Conservation (phyloP, 108 stramenopile genomes). For the Conticribra weissflogii region DNA sequence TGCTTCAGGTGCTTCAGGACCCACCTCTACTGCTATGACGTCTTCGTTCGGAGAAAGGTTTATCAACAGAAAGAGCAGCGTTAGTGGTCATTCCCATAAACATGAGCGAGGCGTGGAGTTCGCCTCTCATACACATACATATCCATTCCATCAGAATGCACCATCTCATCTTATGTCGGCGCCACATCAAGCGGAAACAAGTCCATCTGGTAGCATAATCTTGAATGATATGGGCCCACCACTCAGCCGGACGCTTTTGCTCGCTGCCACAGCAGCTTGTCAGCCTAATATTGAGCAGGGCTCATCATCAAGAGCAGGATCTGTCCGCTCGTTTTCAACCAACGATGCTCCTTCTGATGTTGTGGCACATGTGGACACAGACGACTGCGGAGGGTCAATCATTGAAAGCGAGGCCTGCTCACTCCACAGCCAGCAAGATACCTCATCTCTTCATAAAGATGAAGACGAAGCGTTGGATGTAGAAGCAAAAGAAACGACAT, state of each 20-base stretch:
- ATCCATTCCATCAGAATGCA: conserved; percentile 11
- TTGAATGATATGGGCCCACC: conserved; percentile 69
- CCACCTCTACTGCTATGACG: neutral
- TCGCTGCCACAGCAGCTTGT: conserved; percentile 7
- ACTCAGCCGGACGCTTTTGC: conserved; percentile 42
- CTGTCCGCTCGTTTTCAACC: conserved; percentile 27
- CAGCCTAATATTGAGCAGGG: conserved; percentile 1
- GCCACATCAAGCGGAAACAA: conserved; percentile 7
- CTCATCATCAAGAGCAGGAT: conserved; percentile 9
- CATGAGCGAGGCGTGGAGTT: conserved; percentile 18
- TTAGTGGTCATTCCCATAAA: neutral
- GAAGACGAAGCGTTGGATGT: conserved; percentile 7
- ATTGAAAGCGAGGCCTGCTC: conserved; percentile 23
- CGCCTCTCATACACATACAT: conserved; percentile 14
- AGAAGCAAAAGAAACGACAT: neutral
- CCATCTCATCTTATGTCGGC: conserved; percentile 17
- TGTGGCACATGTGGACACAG: conserved; percentile 59
- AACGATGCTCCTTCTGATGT: conserved; percentile 48
- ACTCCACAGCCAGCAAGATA: conserved; percentile 53
- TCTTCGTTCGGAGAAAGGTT: neutral
- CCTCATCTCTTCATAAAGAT: conserved; percentile 12
- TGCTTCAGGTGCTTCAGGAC: conserved; percentile 18
- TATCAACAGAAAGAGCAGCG: neutral
- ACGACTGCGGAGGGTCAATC: conserved; percentile 57
- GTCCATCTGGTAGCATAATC: neutral